These are phyloP conservation scores for Phytophthora citricola DNA, from an alignment of 352 stramenopile genomes.

Conservation along the genomic window DNA sequence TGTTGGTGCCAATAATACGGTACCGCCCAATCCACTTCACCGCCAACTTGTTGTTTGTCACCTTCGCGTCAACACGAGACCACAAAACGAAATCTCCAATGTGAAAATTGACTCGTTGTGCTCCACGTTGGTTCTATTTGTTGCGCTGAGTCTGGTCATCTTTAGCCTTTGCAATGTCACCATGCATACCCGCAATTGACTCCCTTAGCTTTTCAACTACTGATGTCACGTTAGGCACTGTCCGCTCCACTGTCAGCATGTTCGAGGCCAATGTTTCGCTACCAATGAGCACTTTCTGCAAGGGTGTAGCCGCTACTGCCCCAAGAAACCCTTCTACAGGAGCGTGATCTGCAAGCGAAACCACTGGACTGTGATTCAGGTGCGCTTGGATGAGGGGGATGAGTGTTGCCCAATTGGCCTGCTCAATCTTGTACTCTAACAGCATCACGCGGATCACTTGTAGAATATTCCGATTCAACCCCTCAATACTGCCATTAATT, in stretches of 20 bases:
- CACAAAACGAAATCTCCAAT: background rate
- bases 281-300: background rate
- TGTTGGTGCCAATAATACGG: background rate
- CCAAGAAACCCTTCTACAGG: background rate
- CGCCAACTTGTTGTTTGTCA: background rate
- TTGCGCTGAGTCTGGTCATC: background rate
- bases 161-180: background rate
- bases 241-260: background rate
- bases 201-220: background rate
- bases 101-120: conserved; percentile 1
- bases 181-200: background rate
- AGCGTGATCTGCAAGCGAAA: background rate
- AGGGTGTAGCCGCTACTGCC: background rate
- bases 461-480: background rate
- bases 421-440: background rate
- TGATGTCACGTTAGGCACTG: background rate
- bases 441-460: background rate
- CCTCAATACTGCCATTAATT: background rate
- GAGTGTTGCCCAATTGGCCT: background rate
- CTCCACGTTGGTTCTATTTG: background rate
- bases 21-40: conserved; percentile 1
- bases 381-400: background rate
- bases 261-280: background rate
- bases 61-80: background rate
- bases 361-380: background rate